These are phyloP conservation scores for Ogataea pini DNA, from an alignment of 805 yeast genomes.

Conservation along the genomic window DNA sequence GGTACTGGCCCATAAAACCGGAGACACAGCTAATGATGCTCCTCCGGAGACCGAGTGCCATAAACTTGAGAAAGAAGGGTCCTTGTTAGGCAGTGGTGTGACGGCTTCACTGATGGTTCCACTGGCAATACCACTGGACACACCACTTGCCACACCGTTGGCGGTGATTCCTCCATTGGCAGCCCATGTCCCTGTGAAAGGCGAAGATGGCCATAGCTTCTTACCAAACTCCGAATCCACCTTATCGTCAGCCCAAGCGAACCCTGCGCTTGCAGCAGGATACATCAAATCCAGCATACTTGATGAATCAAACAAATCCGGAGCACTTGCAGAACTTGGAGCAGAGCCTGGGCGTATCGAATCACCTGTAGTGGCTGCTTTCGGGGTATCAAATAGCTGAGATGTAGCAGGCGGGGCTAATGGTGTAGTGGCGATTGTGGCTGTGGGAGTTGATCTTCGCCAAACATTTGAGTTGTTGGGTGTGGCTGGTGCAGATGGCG, in stretches of 20 bases:
- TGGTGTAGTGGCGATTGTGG: not conserved
- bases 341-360: not conserved
- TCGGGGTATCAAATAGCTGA: not conserved
- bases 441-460: slow-evolving; percentile 2
- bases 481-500: slow-evolving; percentile 9
- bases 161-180: too few relatives aligned
- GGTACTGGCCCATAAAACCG: slow-evolving; percentile 26
- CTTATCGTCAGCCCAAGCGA: slow-evolving; percentile 26
- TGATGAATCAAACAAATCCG: slow-evolving; percentile 8
- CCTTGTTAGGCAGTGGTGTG: not conserved
- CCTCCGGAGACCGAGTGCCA: slow-evolving; percentile 5
- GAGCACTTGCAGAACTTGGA: not conserved
- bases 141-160: too few relatives aligned
- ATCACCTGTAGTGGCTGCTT: not conserved
- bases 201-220: slow-evolving; percentile 19
- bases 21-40: slow-evolving; percentile 24
- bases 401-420: not conserved
- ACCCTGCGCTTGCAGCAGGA: slow-evolving; percentile 6
- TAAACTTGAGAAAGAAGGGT: not conserved
- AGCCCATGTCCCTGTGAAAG: not conserved
- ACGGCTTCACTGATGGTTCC: not conserved
- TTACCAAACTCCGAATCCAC: slow-evolving; percentile 16
- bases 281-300: slow-evolving; percentile 8
- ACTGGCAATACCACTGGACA: not conserved
- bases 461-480: slow-evolving; percentile 8